phyloP scores from a whole-genome alignment of 192 early-diverging fungal genomes.

The Linnemannia elongata region DNA sequence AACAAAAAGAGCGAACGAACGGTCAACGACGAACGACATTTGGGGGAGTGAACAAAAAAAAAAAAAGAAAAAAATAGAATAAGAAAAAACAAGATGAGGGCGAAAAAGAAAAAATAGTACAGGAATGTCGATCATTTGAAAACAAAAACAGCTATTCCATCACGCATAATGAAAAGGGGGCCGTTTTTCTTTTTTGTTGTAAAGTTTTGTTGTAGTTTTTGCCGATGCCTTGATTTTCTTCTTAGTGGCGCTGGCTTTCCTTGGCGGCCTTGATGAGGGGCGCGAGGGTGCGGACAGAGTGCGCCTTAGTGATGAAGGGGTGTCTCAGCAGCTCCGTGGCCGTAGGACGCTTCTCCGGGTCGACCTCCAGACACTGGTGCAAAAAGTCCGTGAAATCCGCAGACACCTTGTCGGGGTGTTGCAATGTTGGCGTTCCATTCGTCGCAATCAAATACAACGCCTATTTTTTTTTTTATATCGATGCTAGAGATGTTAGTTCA shows the following conservation, averaged over 20 bases:
- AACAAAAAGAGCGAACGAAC: background rate
- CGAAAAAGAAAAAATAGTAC: background rate
- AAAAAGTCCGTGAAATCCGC: slow-evolving; percentile 90
- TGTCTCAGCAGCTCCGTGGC: slow-evolving; percentile 86
- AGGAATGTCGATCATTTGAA: background rate
- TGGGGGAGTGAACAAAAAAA: background rate
- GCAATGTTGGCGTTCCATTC: slow-evolving; percentile 92
- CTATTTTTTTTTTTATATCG: slow-evolving; percentile 16
- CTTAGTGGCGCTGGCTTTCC: slow-evolving; percentile 61
- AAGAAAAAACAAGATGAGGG: background rate
- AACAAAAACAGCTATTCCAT: too few species aligned
- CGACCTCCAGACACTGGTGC: slow-evolving; percentile 83
- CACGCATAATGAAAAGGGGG: background rate
- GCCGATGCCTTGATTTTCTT: background rate
- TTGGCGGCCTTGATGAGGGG: slow-evolving; percentile 85
- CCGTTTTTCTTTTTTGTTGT: background rate
- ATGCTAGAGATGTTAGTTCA: background rate
- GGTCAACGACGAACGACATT: too few species aligned
- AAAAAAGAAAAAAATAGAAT: background rate
- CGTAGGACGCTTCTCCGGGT: slow-evolving; percentile 82
- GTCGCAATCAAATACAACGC: slow-evolving; percentile 96
- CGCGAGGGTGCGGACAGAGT: slow-evolving; percentile 82
- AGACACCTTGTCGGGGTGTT: slow-evolving; percentile 87
- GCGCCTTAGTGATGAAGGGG: slow-evolving; percentile 88
- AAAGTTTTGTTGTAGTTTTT: background rate